A percentile compares a stretch with the other conserved stretches of the same genome.
phyloP scores from a whole-genome alignment of 306 rosid genomes.

The Begonia loranthoides region DNA sequence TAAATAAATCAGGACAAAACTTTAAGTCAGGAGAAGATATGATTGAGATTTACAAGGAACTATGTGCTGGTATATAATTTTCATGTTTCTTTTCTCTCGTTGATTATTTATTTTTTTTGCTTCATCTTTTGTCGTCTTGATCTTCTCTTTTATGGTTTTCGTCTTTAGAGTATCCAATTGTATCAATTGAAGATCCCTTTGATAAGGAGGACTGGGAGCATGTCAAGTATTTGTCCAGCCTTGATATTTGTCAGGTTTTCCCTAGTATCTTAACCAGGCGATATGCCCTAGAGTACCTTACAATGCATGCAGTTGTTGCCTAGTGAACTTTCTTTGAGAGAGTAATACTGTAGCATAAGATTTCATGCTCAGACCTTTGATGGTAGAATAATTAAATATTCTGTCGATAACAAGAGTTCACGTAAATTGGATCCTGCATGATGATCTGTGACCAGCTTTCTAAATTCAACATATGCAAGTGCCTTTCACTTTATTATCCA shows the following conservation, averaged over 20 bases:
- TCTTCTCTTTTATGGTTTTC: neutral
- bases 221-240: conserved; percentile 48
- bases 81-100: conserved; percentile 6
- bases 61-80: conserved; percentile 46
- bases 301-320: too few species aligned
- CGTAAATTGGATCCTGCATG: too few species aligned
- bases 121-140: too few species aligned
- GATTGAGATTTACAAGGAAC: conserved; percentile 61
- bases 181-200: conserved; percentile 92
- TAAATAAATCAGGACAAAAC: conserved; percentile 65
- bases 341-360: too few species aligned
- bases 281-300: conserved; percentile 7
- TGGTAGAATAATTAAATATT: too few species aligned
- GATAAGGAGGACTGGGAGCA: conserved; percentile 98
- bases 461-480: too few species aligned
- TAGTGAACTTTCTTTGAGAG: too few species aligned
- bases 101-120: neutral
- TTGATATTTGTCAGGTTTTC: conserved; percentile 65
- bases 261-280: conserved; percentile 10
- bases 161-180: conserved; percentile 57
- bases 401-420: too few species aligned
- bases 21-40: conserved; percentile 84
- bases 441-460: too few species aligned
- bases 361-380: too few species aligned
- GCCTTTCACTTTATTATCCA: too few species aligned